Evolutionary conservation across 2,329 filamentous ascomycete species (phyloP).

Genomic region (Pseudogymnoascus sp.): DNA sequence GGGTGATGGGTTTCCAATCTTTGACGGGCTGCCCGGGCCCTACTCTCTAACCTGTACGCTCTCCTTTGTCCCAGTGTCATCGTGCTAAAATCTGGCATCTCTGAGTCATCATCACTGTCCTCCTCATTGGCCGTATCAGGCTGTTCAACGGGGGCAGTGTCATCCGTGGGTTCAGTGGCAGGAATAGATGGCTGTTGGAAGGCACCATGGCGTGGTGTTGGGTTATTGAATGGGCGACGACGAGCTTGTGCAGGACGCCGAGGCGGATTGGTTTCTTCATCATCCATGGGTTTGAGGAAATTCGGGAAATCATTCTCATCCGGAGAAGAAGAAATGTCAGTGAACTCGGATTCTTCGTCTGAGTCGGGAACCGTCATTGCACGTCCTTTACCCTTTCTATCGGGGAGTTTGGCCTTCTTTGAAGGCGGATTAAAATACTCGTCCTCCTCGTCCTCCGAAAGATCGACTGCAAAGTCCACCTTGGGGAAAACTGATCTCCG

Average conservation of each 20-base stretch:
- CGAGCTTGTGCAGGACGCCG: slow-evolving; percentile 24
- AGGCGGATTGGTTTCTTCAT: neutral
- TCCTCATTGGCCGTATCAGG: neutral
- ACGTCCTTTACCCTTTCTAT: slow-evolving; percentile 17
- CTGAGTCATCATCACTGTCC: neutral
- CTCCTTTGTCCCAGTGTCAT: slow-evolving; percentile 20
- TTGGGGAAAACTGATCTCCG: slow-evolving; percentile 6
- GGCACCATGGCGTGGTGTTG: neutral
- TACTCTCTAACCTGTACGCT: slow-evolving; percentile 28
- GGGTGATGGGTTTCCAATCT: slow-evolving; percentile 72
- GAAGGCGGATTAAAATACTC: slow-evolving; percentile 15
- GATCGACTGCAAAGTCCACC: slow-evolving; percentile 11
- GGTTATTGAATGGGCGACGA: neutral
- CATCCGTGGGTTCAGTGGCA: slow-evolving; percentile 26
- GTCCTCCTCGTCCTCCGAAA: slow-evolving; percentile 14
- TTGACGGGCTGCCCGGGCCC: slow-evolving; percentile 43
- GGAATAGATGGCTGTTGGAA: slow-evolving; percentile 12
- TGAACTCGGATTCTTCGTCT: slow-evolving; percentile 11
- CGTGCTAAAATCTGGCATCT: slow-evolving; percentile 12
- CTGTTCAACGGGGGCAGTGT: slow-evolving; percentile 10
- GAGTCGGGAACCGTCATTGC: slow-evolving; percentile 22
- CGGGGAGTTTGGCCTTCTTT: slow-evolving; percentile 13
- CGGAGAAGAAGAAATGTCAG: neutral
- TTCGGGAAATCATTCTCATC: neutral
- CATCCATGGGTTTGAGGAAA: neutral